These are phyloP conservation scores for Zancudomyces culisetae DNA, from an alignment of 371 early-diverging fungal genomes.

Conservation along the genomic window DNA sequence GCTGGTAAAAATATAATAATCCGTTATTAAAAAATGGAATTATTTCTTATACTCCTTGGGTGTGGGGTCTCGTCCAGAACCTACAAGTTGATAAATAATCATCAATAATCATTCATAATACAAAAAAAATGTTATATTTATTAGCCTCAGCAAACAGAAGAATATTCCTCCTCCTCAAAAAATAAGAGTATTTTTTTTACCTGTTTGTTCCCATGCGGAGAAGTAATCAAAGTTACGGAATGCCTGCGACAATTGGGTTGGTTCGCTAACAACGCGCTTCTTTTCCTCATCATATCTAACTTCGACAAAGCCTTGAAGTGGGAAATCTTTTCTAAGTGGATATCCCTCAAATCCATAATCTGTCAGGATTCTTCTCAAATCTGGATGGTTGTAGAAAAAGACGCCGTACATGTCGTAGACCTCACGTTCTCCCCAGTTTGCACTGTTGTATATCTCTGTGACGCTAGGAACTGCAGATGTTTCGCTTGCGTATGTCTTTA, in stretches of 20 bases:
- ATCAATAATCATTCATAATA: neutral
- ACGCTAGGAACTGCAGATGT: conserved; percentile 73
- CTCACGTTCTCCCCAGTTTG: conserved; percentile 97
- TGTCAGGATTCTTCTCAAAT: conserved; percentile 88
- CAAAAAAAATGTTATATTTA: neutral
- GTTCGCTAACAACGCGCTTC: conserved; percentile 91
- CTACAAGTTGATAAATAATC: neutral
- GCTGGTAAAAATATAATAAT: too few species aligned
- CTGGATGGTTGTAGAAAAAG: conserved; percentile 89
- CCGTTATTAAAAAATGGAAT: conserved; percentile 3
- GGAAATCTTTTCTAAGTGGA: conserved; percentile 96
- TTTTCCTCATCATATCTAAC: conserved; percentile 91
- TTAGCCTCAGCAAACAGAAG: neutral
- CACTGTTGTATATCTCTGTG: conserved; percentile 51
- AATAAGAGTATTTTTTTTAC: conserved; percentile 19
- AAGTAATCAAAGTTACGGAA: conserved; percentile 84
- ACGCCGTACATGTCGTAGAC: conserved; percentile 97
- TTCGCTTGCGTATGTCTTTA: conserved; percentile 92
- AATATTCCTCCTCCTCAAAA: neutral
- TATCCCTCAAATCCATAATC: conserved; percentile 97
- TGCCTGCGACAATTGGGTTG: conserved; percentile 89
- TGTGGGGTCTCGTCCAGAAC: conserved; percentile 19
- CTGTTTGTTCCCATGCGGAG: conserved; percentile 77
- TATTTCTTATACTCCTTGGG: conserved; percentile 19
- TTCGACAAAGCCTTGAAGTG: conserved; percentile 87